Percentiles rank a stretch among this genome's conserved stretches.
Conservation (phyloP, 305 asterid genomes). For the Stenogyne calaminthoides region DNA sequence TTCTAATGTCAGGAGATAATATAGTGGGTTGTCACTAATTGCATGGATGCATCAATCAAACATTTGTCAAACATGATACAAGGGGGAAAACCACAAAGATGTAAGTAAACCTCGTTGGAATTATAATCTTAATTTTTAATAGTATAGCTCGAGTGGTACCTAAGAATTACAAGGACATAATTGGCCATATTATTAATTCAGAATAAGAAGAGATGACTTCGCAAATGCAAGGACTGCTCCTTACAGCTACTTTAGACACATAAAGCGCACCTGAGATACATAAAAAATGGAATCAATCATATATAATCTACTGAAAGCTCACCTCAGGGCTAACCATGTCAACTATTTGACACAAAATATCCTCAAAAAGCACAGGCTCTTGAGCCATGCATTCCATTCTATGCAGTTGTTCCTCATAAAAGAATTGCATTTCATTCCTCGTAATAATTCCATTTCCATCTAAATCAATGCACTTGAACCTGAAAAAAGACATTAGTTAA, state of each 20-base stretch:
- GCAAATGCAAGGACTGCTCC: constrained; percentile 20
- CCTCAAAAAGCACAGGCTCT: constrained; percentile 99
- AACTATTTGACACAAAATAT: constrained; percentile 94
- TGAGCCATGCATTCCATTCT: constrained; percentile 99
- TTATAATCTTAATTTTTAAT: not conserved
- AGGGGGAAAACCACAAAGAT: not conserved
- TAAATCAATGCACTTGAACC: constrained; percentile 99
- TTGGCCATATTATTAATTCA: constrained; percentile 4
- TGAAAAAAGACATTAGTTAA: constrained; percentile 37
- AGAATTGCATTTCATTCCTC: constrained; percentile 95
- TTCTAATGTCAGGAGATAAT: constrained; percentile 22
- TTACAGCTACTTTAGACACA: constrained; percentile 11
- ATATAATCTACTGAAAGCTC: constrained; percentile 18
- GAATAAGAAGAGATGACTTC: not conserved
- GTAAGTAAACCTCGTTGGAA: not conserved
- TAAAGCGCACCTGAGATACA: constrained; percentile 10
- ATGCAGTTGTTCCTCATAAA: constrained; percentile 98
- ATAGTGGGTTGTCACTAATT: not conserved
- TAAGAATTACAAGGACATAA: constrained; percentile 19
- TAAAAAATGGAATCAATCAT: not conserved
- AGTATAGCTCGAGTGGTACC: not conserved
- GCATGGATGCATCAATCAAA: constrained; percentile 19
- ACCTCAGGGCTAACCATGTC: constrained; percentile 99
- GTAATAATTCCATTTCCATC: constrained; percentile 96
- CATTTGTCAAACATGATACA: constrained; percentile 8